Evolutionary conservation across 2,329 filamentous ascomycete genomes (phyloP), one percentile per base, ranked within the genome.

Genomic region (Neoscytalidium dimidiatum): DNA sequence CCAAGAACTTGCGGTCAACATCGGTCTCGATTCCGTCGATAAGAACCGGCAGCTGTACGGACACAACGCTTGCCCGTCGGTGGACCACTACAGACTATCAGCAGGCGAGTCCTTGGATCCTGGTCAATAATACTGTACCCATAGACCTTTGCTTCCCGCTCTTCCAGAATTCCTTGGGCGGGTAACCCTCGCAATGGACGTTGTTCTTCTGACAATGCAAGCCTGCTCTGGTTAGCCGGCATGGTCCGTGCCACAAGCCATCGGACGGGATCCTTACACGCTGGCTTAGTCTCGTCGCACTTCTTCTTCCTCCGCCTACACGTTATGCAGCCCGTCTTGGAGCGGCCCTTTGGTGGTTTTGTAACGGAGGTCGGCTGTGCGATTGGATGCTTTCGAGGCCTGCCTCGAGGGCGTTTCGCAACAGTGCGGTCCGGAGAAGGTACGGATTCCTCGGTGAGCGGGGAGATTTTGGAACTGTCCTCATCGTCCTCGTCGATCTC

Each of bases 171-270:
- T 92, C 90, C 75, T 92, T 92, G 67, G 92, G 90, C 58, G 92
- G 91, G 73, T 96, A 97, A 13, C 93, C 93, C 78, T 96, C 92
- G 74, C 93, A 97, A 13, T 94, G 87, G 13, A 96, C 92, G 8
- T 92, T 92, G 75, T 96, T 97, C 83, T 96, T 97, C 79, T 95
- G 90, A 73, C 93, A 97, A 72, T 96, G 96, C 77, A 92, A 84
- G 43, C 62, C 62, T 64, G 51, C 28, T 6, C 23, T 21, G 28
- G 23, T 49, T 31, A 53, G 33, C 26, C 49, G 19, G n/a, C 26
- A 19, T 51, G 49, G 41, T 17, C 46, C 44, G 46, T 41, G 46
- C 44, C 14, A 33, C 28, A 35, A n/a, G 38, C 48, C 19, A 35
- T 46, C 44, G 6, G 26, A 19, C 13, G 21, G 57, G 46, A 60